Percentiles rank a stretch among this genome's conserved stretches.
Evolutionary conservation across 2,329 filamentous ascomycete genomes (phyloP).

Genomic region (Phialocephala subalpina): DNA sequence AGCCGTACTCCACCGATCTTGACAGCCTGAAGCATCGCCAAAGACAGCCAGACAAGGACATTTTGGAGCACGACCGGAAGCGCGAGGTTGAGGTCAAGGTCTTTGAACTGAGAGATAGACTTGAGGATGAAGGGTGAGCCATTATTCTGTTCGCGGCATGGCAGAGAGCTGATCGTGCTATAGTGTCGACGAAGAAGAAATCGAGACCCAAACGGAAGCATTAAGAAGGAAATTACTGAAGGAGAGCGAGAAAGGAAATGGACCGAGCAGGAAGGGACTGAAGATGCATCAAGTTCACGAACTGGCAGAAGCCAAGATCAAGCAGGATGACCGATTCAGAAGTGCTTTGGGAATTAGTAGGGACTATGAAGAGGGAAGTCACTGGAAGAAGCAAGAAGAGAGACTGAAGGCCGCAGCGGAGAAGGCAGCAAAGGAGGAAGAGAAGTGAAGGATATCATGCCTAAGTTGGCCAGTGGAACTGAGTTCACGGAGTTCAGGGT

Average conservation of each 20-base stretch:
- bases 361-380: conserved; percentile 84
- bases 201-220: conserved; percentile 76
- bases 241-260: conserved; percentile 47
- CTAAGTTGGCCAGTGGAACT: background rate
- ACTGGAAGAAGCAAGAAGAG: conserved; percentile 88
- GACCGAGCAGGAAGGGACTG: conserved; percentile 62
- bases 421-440: conserved; percentile 40
- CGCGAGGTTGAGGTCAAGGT: conserved; percentile 93
- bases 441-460: conserved; percentile 15
- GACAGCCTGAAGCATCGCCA: conserved; percentile 76
- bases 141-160: background rate
- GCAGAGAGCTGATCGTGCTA: conserved; percentile 18
- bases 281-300: conserved; percentile 97
- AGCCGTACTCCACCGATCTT: conserved; percentile 74
- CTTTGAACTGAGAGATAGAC: conserved; percentile 84
- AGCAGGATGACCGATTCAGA: conserved; percentile 89
- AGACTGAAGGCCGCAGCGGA: conserved; percentile 57
- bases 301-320: conserved; percentile 93
- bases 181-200: conserved; percentile 87
- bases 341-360: conserved; percentile 87
- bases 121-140: conserved; percentile 87
- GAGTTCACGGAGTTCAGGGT: conserved; percentile 9
- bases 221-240: conserved; percentile 69
- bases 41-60: conserved; percentile 88
- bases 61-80: conserved; percentile 92